Base-by-base conservation (phyloP, 2,329 filamentous ascomycete species). In the Aspergillus uvarum region DNA sequence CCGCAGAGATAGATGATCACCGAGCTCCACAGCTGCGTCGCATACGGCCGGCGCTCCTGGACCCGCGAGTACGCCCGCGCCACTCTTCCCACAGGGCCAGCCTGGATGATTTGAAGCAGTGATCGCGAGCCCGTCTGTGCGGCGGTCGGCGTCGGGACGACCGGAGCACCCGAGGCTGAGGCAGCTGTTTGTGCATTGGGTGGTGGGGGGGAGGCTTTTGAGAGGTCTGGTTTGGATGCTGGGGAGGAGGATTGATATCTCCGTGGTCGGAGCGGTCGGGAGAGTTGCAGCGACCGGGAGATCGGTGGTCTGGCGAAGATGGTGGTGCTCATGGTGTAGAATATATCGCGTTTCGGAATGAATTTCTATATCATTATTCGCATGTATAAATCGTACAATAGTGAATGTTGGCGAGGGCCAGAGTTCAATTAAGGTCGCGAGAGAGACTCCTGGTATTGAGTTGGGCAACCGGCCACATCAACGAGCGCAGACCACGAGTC, bases 1-100 rank as follows among this genome's bases (percentile, higher is more conserved):
- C 89, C 91, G 53, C 86, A 83, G 44, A 93, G 82, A 72, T 92
- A 96, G 60, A 96, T 91, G 44, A 91, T 81, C 50, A 96, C 76
- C 47, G 89, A 87, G 67, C 86, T 92, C 65, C 83, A 81, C 62
- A 96, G 74, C 79, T 97, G 93, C 10, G 91, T 96, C n/a, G 83
- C 78, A 70, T 91, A 90, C 0, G 94, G 93, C 53, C 88, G 81
- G 53, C 84, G 83, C 54, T 85, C 80, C 77, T 96, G 92, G 51
- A 87, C 85, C 22, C 87, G 83, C 16, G 84, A 87, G 72, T 95
- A 96, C 62, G 73, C 73, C 44, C 70, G 61, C 8, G 71, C 76
- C 6, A 76, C 59, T 44, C 65, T 70, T 11, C 76, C 77, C 14
- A 77, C n/a, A 3, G 73, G 70, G 16, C 72, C 63, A 4, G 70